Conservation (phyloP, 495 filamentous ascomycete genomes). For the Usnea hakonensis region DNA sequence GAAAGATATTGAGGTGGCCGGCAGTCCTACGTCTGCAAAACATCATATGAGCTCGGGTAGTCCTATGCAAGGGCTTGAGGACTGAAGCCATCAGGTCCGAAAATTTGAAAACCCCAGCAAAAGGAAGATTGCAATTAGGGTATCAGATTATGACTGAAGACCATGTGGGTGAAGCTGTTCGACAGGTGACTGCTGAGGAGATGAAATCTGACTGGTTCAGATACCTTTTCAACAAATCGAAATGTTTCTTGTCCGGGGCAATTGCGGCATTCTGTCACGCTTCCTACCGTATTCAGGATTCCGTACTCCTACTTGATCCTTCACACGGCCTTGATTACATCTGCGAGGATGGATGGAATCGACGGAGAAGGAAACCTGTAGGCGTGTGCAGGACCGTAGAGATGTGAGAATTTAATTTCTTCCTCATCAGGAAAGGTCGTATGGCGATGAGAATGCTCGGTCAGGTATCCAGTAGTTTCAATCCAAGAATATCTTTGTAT, state of each 20-base stretch:
- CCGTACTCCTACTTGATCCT: not conserved
- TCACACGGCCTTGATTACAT: not conserved
- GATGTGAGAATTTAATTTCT: not conserved
- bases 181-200: not conserved
- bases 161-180: not conserved
- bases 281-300: not conserved
- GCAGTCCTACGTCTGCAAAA: slow-evolving; percentile 10
- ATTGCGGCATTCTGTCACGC: not conserved
- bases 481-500: no score
- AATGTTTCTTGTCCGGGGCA: not conserved
- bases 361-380: not conserved
- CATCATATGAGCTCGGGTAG: slow-evolving; percentile 20
- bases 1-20: slow-evolving; percentile 4
- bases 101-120: not conserved
- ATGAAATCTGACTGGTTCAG: not conserved
- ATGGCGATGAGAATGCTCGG: not conserved
- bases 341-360: not conserved
- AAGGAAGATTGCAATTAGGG: not conserved
- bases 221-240: not conserved
- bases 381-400: not conserved
- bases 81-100: slow-evolving; percentile 5
- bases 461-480: no score
- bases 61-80: slow-evolving; percentile 28
- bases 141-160: not conserved
- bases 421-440: not conserved